These are phyloP conservation scores for Achaetomiella virescens DNA, from an alignment of 495 filamentous ascomycete genomes.

Conservation along the genomic window DNA sequence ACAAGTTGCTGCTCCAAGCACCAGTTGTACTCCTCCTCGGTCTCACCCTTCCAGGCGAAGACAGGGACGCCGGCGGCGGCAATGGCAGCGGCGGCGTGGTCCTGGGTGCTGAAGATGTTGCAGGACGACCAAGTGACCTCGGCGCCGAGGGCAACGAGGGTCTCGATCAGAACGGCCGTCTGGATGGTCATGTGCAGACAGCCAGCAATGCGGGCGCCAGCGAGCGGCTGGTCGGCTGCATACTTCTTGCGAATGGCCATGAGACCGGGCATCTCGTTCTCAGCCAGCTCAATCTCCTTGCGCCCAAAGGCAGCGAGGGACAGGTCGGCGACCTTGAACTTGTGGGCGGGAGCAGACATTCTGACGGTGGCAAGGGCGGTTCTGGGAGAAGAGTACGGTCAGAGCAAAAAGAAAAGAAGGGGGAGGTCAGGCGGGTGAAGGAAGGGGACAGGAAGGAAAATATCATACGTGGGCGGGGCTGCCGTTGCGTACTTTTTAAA, in stretches of 20 bases:
- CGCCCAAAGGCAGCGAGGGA: conserved; percentile 96
- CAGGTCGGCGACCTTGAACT: conserved; percentile 98
- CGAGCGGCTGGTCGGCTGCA: conserved; percentile 83
- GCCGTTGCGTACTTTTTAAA: not conserved
- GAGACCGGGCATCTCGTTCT: conserved; percentile 98
- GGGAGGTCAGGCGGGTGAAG: not conserved
- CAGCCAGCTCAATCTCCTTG: conserved; percentile 96
- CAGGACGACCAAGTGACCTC: conserved; percentile 97
- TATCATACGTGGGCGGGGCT: conserved; percentile 9
- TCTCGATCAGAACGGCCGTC: conserved; percentile 98
- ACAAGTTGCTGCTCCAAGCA: conserved; percentile 96
- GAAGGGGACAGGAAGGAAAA: conserved; percentile 2
- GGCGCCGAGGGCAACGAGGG: conserved; percentile 84
- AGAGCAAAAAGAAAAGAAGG: not conserved
- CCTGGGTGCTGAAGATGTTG: conserved; percentile 99
- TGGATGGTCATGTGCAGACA: conserved; percentile 99
- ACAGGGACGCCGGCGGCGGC: conserved; percentile 90
- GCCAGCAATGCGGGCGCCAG: conserved; percentile 83
- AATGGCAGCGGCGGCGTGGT: conserved; percentile 96
- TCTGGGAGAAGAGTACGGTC: not conserved
- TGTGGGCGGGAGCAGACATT: conserved; percentile 77
- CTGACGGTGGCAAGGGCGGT: conserved; percentile 13
- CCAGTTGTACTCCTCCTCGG: conserved; percentile 99
- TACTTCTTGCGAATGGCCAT: conserved; percentile 94
- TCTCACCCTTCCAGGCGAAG: conserved; percentile 99